Evolutionary conservation across 139 green algal species (phyloP).

Genomic region (Pleodorina starrii): DNA sequence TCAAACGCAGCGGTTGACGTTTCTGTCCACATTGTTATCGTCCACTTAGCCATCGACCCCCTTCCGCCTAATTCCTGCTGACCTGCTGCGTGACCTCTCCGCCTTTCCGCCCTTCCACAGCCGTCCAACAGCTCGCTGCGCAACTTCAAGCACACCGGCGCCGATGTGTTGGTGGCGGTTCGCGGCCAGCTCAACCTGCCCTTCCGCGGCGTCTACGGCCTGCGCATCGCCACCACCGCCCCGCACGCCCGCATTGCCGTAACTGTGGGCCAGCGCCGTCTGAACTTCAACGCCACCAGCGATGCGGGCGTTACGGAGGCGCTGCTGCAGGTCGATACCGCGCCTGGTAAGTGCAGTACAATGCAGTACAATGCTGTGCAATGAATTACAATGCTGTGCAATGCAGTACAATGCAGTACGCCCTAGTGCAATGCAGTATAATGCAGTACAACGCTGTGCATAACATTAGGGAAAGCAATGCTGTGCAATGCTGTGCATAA

Average conservation of each 20-base stretch:
- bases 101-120: background rate
- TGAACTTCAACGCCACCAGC: background rate
- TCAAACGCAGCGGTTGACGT: background rate
- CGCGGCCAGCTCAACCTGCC: constrained; percentile 17
- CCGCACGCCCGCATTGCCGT: constrained; percentile 1
- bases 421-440: background rate
- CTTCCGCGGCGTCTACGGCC: background rate
- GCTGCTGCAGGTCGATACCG: background rate
- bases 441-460: background rate
- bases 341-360: background rate
- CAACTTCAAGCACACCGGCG: constrained; percentile 13
- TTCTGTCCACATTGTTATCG: background rate
- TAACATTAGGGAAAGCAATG: background rate
- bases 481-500: background rate
- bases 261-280: background rate
- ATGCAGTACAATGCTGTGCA: background rate
- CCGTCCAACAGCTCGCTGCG: background rate
- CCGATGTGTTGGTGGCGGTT: background rate
- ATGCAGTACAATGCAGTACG: background rate
- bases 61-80: background rate
- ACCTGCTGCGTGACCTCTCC: background rate
- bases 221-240: background rate
- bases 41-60: background rate
- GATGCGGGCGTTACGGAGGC: background rate
- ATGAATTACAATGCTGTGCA: background rate